Conservation (phyloP, 495 filamentous ascomycete species). For the Thermochaetoides thermophila region DNA sequence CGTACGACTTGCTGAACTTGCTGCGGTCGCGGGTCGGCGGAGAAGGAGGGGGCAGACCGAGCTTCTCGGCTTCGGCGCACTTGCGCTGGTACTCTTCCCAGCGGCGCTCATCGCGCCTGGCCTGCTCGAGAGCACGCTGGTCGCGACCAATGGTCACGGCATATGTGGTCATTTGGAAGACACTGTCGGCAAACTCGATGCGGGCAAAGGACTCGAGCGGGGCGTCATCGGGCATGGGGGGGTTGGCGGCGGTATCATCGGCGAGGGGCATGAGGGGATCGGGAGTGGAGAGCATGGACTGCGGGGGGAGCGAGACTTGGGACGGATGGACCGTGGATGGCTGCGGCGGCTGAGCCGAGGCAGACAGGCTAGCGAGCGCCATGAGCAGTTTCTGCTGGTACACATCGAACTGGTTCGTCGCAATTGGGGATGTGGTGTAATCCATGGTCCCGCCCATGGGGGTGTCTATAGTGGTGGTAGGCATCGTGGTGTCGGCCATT, state of each 20-base stretch:
- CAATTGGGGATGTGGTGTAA: conserved; percentile 3
- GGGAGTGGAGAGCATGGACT: conserved; percentile 5
- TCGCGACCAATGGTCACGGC: conserved; percentile 37
- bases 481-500: no score
- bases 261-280: conserved; percentile 3
- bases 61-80: conserved; percentile 22
- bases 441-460: conserved; percentile 1
- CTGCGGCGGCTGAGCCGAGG: conserved; percentile 4
- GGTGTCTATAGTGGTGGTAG: no score
- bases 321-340: conserved; percentile 18
- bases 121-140: conserved; percentile 29
- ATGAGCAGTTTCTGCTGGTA: conserved; percentile 15
- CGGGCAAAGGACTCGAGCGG: conserved; percentile 35
- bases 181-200: conserved; percentile 36
- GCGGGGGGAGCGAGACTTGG: conserved; percentile 14
- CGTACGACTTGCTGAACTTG: conserved; percentile 37
- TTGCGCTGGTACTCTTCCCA: conserved; percentile 21
- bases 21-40: conserved; percentile 23
- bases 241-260: conserved; percentile 4
- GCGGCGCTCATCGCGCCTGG: conserved; percentile 27
- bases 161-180: conserved; percentile 38
- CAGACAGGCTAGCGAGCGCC: conserved; percentile 14
- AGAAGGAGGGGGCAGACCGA: conserved; percentile 25
- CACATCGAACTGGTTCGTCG: conserved; percentile 6
- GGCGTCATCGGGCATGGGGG: conserved; percentile 15